Evolutionary conservation across 2,329 filamentous ascomycete species (phyloP), one percentile per base, ranked within the genome.

Genomic region (Ambrosiella xylebori): DNA sequence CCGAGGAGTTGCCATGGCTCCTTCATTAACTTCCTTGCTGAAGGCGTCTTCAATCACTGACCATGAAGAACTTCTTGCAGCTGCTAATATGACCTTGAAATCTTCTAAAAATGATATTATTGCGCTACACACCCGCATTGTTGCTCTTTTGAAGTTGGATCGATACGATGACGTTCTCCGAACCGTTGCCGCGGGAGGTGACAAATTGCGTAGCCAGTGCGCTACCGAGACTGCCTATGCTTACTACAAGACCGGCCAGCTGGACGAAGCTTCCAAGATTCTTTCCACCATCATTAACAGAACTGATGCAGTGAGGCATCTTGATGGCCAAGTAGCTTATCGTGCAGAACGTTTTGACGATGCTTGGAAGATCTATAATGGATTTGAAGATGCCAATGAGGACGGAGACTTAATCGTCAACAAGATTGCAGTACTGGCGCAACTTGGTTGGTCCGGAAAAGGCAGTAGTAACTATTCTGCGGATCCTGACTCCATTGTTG

Each of bases 61-160:
- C 72, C 84, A 90, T 69, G 79, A 85, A 52, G 83, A 90, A 69
- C 73, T 86, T 56, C 79, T 93, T 60, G 75, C 78, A 66, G 75
- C 79, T 55, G 77, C 80, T 65, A 80, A 80, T 65, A 77, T 78
- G 47, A 76, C 80, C 54, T 70, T 84, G 61, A 81, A 80, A 64
- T 75, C 78, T 58, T 78, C 81, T 63, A 84, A 82, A 66, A 68
- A 68, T 57, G 76, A 84, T 63, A 60, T 68, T 38, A 72, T 79
- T 45, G 82, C 84, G 57, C 81, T 84, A 41, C 82, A 84, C 67
- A 84, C 82, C 40, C 83, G 84, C 61, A 76, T 85, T 12, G 78
- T 91, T 50, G 86, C 87, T 19, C 76, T 93, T 17, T 75, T 93
- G 62, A 88, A 89, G 68, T 79, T 93, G 64, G 88, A 93, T 69